Conservation (phyloP, 495 filamentous ascomycete species). For the Haplographium delicatum region DNA sequence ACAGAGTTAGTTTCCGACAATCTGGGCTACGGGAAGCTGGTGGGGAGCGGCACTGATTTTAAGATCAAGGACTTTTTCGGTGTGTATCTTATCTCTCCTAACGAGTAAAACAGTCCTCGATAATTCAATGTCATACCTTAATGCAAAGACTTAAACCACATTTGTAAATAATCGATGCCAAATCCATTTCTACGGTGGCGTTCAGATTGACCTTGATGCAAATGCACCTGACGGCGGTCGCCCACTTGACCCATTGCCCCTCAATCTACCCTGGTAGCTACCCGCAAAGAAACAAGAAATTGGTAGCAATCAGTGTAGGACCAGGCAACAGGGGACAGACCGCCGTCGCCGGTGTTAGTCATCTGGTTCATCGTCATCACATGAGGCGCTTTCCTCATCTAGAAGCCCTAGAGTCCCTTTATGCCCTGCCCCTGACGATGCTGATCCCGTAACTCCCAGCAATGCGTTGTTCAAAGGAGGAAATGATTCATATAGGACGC, state of each 20-base stretch:
- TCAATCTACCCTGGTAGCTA: constrained; percentile 35
- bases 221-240: constrained; percentile 32
- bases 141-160: neutral
- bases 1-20: constrained; percentile 1
- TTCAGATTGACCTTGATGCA: constrained; percentile 1
- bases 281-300: constrained; percentile 9
- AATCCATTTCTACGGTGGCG: neutral
- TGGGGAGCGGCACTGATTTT: neutral
- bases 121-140: constrained; percentile 1
- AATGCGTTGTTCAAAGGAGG: constrained; percentile 19
- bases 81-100: constrained; percentile 25
- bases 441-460: constrained; percentile 23
- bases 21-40: neutral
- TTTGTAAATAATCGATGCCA: neutral
- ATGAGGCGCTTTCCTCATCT: constrained; percentile 22
- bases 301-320: constrained; percentile 33
- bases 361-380: constrained; percentile 28
- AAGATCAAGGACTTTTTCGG: constrained; percentile 16
- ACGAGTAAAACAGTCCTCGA: constrained; percentile 3
- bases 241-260: constrained; percentile 40
- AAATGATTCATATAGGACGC: constrained; percentile 18
- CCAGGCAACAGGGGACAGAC: constrained; percentile 50
- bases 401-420: constrained; percentile 13
- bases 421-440: constrained; percentile 17
- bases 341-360: constrained; percentile 38